phyloP scores from a whole-genome alignment of 805 yeast species.

The Starmerella scarabaei region DNA sequence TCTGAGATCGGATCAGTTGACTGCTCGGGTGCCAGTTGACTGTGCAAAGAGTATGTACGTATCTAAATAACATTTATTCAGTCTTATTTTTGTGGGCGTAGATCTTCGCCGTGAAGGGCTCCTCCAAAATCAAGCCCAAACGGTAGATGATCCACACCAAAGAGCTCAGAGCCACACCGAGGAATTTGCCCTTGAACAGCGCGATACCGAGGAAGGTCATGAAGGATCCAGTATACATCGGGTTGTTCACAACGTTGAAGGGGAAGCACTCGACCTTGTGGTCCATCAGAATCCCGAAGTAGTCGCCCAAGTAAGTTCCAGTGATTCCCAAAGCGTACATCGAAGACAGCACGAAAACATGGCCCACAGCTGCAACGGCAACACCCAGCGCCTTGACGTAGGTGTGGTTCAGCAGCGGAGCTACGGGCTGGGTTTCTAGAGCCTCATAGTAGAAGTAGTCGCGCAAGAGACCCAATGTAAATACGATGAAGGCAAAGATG shows the following conservation, averaged over 20 bases:
- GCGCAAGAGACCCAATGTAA: conserved; percentile 69
- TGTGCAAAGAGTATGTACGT: no score
- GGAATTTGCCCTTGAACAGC: conserved; percentile 75
- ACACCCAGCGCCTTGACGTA: conserved; percentile 41
- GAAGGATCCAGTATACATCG: conserved; percentile 93
- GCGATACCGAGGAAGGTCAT: conserved; percentile 85
- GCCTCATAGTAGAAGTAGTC: conserved; percentile 64
- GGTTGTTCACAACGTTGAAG: conserved; percentile 78
- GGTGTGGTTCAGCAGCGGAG: conserved; percentile 35
- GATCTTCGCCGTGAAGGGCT: conserved; percentile 88
- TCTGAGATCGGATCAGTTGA: no score
- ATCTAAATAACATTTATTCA: conserved; percentile 1
- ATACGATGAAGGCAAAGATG: conserved; percentile 66
- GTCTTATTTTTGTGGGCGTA: conserved; percentile 47
- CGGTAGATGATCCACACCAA: conserved; percentile 72
- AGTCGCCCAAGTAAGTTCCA: conserved; percentile 94
- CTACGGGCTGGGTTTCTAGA: conserved; percentile 55
- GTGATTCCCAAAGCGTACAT: conserved; percentile 92
- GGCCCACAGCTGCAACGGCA: conserved; percentile 51
- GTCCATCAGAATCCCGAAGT: conserved; percentile 89
- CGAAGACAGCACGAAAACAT: conserved; percentile 64
- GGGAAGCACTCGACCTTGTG: conserved; percentile 87
- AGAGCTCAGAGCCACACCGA: conserved; percentile 62
- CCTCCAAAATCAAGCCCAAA: conserved; percentile 78
- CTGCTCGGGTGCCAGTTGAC: no score